Evolutionary conservation across 164 flowering plant species (phyloP), one percentile per base, ranked within the genome.

Genomic region (Chimonanthus praecox): DNA sequence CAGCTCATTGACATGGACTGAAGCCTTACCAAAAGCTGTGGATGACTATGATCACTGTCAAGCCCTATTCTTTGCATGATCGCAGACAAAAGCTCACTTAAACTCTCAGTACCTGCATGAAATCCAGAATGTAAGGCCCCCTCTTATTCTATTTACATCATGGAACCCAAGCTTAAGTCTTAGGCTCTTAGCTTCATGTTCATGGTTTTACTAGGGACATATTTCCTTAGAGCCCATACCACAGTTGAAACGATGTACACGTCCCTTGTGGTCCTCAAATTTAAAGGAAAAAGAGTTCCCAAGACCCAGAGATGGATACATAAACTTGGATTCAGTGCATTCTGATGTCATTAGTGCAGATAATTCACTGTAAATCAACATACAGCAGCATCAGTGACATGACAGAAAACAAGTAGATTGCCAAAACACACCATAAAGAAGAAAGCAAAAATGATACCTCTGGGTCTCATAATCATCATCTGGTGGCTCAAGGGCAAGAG

Each of bases 221-320:
- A 33, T 13, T 47, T 3, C 8, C 18, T 4, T 9, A 33, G 63
- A 58, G 9, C 64, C 64, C 74, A 64, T 7, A 95, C 99, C 96
- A 79, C 86, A 88, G 75, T 80, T 90, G 69, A 95, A 79, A 67
- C 99, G 88, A 83, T 95, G 98, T 2, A 93, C 92, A 78, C 87
- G 97, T 7, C 97, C 94, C 77, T 87, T 93, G 18, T 43, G 82
- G 79, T 95, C 97, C 81, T 87, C 92, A 83, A 95, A 87, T 80
- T 95, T 95, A 83, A 89, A 95, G 67, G 92, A 66, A 85, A 95
- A 91, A 70, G 91, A 81, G 82, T 88, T 93, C 67, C 92, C 98
- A 78, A 91, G 92, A 72, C 96, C 96, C 71, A 91, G 84, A 73
- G 98, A 81, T 62, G 97, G 97, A 80, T 91, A 95, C 49, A 74